These are phyloP conservation scores for Malus sylvestris DNA, from an alignment of 306 rosid species.

Conservation along the genomic window DNA sequence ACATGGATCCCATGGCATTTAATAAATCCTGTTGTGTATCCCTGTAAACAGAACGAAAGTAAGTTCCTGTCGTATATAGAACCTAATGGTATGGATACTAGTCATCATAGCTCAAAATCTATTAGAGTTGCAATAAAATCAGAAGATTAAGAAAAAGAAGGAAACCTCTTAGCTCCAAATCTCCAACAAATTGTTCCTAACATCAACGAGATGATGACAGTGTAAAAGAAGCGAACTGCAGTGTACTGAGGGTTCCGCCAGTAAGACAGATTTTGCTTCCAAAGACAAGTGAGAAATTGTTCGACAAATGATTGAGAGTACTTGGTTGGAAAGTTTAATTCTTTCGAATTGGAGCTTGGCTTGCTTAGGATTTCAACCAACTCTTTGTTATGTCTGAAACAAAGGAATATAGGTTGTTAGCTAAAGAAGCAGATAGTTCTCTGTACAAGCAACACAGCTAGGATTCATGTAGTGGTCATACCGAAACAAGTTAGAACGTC, in stretches of 20 bases:
- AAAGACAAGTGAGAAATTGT: conserved; percentile 86
- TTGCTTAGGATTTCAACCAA: conserved; percentile 75
- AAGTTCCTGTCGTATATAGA: background rate
- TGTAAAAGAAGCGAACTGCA: conserved; percentile 92
- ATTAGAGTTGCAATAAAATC: background rate
- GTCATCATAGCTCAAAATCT: background rate
- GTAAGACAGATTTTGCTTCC: conserved; percentile 96
- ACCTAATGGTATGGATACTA: background rate
- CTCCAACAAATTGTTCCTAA: conserved; percentile 95
- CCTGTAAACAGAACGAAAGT: conserved; percentile 30
- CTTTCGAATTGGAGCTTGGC: conserved; percentile 59
- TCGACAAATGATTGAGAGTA: conserved; percentile 67
- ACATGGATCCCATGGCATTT: conserved; percentile 97
- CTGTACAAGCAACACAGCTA: conserved; percentile 7
- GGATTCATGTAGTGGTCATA: conserved; percentile 29
- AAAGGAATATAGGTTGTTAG: conserved; percentile 20
- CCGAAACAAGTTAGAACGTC: conserved; percentile 71
- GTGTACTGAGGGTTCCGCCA: conserved; percentile 97
- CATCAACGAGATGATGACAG: conserved; percentile 86
- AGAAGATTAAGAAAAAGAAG: conserved; percentile 1
- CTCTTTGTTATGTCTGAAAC: conserved; percentile 56
- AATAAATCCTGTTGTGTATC: conserved; percentile 78
- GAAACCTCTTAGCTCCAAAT: conserved; percentile 81
- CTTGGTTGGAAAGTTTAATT: conserved; percentile 72
- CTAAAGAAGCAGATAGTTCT: background rate